Evolutionary conservation across 768 basidiomycete species (phyloP), one percentile per base, ranked within the genome.

Genomic region (Amanita molliuscula): DNA sequence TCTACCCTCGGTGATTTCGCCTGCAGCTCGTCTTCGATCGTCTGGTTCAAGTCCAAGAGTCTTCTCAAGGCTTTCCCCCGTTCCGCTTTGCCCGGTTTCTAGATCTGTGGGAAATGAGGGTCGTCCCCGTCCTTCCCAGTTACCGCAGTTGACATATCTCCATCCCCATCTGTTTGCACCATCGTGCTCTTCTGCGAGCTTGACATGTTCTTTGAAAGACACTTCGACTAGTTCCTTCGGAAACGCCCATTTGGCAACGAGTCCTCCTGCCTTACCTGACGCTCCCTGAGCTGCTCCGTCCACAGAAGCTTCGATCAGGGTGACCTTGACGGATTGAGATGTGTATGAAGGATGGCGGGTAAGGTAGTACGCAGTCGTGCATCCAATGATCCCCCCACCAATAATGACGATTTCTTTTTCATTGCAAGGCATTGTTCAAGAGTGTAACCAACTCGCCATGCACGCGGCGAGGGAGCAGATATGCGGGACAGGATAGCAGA

Each of bases 361-460:
- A 46, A 90, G 71, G 63, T 86, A 91, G 68, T 88, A 92, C 11
- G 89, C 88, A 0, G 82, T 86, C 1, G 83, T 84, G 51, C 83
- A 81, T 7, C 91, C 91, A 35, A 92, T 84, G 56, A 93, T 91
- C 0, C 91, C 91, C 18, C 82, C 91, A 23, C 91, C 90, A 53
- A 94, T 73, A 53, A 94, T 78, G 26, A 88, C 75, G 48, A 93
- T 81, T 44, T 78, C 60, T 49, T 25, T 40, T 31, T 49, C 18
- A 20, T 28, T 21, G 16, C n/a, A n/a, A n/a, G 33, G 13, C 35
- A 48, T 37, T 9, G 15, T n/a, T 34, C n/a, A 35, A 46, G 34
- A 31, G 28, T 1, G 45, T 46, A 3, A n/a, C n/a, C n/a, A n/a
- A n/a, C n/a, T n/a, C n/a, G n/a, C n/a, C n/a, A n/a, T 15, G 21